A percentile compares a stretch with the other conserved stretches of the same genome.
phyloP scores from a whole-genome alignment of 257 asterid genomes.

The Buddleja alternifolia region DNA sequence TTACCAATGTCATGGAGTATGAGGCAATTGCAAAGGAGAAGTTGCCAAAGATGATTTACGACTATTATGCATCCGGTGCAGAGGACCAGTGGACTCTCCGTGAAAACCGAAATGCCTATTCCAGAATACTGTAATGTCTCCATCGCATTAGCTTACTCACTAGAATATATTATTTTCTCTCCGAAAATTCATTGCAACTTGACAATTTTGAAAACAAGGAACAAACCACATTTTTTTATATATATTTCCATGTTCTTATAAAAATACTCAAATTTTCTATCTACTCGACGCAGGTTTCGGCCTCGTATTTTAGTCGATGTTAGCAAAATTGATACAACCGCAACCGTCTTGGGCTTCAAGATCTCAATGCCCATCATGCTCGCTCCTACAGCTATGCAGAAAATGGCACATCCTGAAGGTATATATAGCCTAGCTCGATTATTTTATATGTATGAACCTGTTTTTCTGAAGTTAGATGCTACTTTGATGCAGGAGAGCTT shows the following conservation, averaged over 20 bases:
- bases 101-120: constrained; percentile 64
- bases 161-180: not conserved
- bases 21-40: constrained; percentile 61
- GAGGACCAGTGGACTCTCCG: constrained; percentile 82
- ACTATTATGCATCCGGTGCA: constrained; percentile 74
- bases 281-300: constrained; percentile 56
- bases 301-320: constrained; percentile 89
- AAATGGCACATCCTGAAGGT: constrained; percentile 96
- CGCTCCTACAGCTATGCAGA: constrained; percentile 94
- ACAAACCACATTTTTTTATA: not conserved
- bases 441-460: not conserved
- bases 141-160: not conserved
- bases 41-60: constrained; percentile 72
- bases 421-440: constrained; percentile 12
- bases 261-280: not conserved
- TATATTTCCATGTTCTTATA: not conserved
- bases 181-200: not conserved
- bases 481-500: constrained; percentile 66
- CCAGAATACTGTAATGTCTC: constrained; percentile 60
- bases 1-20: constrained; percentile 72
- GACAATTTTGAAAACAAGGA: not conserved
- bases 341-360: constrained; percentile 64
- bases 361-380: constrained; percentile 91
- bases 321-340: constrained; percentile 62
- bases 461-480: constrained; percentile 26